Conservation (phyloP, 2,329 filamentous ascomycete species). For the Beauveria sp. region DNA sequence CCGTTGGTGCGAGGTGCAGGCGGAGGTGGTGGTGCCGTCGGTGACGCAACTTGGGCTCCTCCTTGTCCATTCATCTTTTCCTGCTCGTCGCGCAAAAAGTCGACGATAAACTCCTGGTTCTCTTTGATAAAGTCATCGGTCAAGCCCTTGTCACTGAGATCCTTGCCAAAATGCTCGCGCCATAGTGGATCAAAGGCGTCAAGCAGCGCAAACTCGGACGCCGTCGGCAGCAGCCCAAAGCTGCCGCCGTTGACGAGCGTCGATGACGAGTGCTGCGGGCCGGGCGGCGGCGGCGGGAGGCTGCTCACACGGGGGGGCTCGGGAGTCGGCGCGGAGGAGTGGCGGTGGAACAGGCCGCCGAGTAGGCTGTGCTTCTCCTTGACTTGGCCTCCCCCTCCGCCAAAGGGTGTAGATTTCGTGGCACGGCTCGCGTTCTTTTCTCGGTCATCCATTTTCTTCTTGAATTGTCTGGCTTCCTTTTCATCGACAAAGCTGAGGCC, state of each 20-base stretch:
- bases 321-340: conserved; percentile 50
- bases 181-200: conserved; percentile 59
- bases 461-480: conserved; percentile 94
- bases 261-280: conserved; percentile 33
- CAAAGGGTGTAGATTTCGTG: conserved; percentile 72
- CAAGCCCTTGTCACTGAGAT: conserved; percentile 54
- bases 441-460: conserved; percentile 93
- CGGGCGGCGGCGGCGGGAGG: conserved; percentile 27
- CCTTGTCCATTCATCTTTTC: conserved; percentile 24
- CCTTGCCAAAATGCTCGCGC: conserved; percentile 59
- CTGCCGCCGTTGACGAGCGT: conserved; percentile 39
- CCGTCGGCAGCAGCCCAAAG: conserved; percentile 19
- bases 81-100: conserved; percentile 54
- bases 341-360: conserved; percentile 56
- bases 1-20: conserved; percentile 25
- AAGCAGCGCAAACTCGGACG: conserved; percentile 53
- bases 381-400: conserved; percentile 39
- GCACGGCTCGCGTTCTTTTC: conserved; percentile 93
- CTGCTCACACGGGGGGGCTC: conserved; percentile 41
- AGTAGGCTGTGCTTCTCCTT: conserved; percentile 40
- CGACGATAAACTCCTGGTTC: conserved; percentile 61
- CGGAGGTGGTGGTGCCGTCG: conserved; percentile 20
- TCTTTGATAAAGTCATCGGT: conserved; percentile 61
- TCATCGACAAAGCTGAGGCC: conserved; percentile 91
- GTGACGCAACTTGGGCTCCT: conserved; percentile 8